These are phyloP conservation scores for Penicillium verhagenii DNA, from an alignment of 495 filamentous ascomycete genomes.

Conservation along the genomic window DNA sequence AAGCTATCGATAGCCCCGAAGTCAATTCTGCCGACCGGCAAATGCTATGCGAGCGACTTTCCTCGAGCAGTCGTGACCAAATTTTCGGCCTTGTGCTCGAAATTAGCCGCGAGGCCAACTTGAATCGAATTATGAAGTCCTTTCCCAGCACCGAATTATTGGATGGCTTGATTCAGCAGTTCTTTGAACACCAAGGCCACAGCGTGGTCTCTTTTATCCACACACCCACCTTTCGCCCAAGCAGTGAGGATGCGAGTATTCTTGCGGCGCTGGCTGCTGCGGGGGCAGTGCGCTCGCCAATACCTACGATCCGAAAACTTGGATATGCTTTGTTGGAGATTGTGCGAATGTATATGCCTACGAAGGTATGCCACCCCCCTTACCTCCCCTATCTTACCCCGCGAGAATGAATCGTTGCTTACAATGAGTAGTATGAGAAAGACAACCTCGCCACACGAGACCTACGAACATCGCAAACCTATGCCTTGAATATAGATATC, in stretches of 20 bases:
- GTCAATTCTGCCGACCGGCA: constrained; percentile 19
- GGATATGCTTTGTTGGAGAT: constrained; percentile 63
- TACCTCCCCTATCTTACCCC: too few relatives aligned
- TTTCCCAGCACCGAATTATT: constrained; percentile 61
- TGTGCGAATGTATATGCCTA: constrained; percentile 49
- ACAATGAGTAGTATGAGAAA: constrained; percentile 43
- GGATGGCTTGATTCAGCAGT: constrained; percentile 60
- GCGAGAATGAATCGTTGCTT: background rate
- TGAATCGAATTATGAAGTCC: constrained; percentile 51
- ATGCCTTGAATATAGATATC: constrained; percentile 54
- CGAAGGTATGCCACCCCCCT: constrained; percentile 32
- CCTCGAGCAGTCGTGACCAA: constrained; percentile 50
- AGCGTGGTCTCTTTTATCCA: constrained; percentile 58
- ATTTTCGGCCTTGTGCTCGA: constrained; percentile 59
- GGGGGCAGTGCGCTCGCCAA: constrained; percentile 53
- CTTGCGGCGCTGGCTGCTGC: constrained; percentile 53
- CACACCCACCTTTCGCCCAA: constrained; percentile 52
- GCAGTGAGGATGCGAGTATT: constrained; percentile 53
- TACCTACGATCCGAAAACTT: constrained; percentile 58
- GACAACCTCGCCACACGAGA: constrained; percentile 57
- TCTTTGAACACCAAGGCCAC: constrained; percentile 50
- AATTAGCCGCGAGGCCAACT: constrained; percentile 44
- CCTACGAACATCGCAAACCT: constrained; percentile 54
- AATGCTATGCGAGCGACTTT: constrained; percentile 34
- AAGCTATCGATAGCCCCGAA: constrained; percentile 34